Percentiles rank a stretch among this genome's conserved stretches.
Evolutionary conservation across 2,329 filamentous ascomycete species (phyloP).

Genomic region (Xylariaceae sp.): DNA sequence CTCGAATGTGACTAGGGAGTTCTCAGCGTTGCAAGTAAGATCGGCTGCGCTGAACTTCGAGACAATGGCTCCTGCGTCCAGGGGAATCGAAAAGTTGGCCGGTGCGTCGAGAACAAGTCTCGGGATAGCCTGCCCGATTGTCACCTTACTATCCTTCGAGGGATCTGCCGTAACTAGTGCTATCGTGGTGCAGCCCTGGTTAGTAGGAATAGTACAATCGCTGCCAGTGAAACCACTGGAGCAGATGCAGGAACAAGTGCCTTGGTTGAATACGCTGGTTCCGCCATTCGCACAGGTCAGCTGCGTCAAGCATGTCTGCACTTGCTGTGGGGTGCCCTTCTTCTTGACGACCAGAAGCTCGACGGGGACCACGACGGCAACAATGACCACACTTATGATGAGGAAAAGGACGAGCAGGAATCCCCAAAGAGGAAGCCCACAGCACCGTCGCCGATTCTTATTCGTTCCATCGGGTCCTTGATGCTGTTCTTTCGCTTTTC

Average conservation of each 20-base stretch:
- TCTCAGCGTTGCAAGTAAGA: slow-evolving; percentile 77
- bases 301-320: slow-evolving; percentile 52
- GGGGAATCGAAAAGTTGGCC: slow-evolving; percentile 67
- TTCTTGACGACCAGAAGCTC: slow-evolving; percentile 59
- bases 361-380: slow-evolving; percentile 75
- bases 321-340: slow-evolving; percentile 33
- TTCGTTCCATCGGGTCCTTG: not conserved
- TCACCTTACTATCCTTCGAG: slow-evolving; percentile 58
- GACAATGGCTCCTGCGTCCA: slow-evolving; percentile 65
- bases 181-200: slow-evolving; percentile 50
- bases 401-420: slow-evolving; percentile 64
- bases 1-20: slow-evolving; percentile 81
- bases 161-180: slow-evolving; percentile 36
- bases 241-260: slow-evolving; percentile 79
- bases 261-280: slow-evolving; percentile 62
- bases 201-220: slow-evolving; percentile 44
- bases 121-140: slow-evolving; percentile 73
- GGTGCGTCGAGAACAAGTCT: slow-evolving; percentile 62
- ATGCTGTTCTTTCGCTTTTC: slow-evolving; percentile 7
- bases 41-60: slow-evolving; percentile 69
- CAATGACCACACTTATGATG: slow-evolving; percentile 66
- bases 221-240: slow-evolving; percentile 73
- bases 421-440: slow-evolving; percentile 75
- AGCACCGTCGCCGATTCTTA: slow-evolving; percentile 59
- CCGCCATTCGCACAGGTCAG: slow-evolving; percentile 75